Conservation (phyloP, 192 early-diverging fungal species). For the Backusella circina region DNA sequence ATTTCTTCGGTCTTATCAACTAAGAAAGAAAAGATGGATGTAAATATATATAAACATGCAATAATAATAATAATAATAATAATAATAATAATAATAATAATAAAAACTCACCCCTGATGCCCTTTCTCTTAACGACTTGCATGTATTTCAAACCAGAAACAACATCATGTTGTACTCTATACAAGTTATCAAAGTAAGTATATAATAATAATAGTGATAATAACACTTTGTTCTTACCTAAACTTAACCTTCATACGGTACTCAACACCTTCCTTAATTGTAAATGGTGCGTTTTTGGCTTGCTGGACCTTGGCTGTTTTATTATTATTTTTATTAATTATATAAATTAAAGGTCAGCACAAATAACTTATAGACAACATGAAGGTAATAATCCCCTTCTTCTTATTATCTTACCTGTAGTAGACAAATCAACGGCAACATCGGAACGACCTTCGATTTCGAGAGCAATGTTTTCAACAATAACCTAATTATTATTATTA, state of each 20-base stretch:
- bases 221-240: slow-evolving; percentile 34
- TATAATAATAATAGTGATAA: not conserved
- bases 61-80: not conserved
- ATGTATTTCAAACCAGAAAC: slow-evolving; percentile 94
- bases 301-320: slow-evolving; percentile 53
- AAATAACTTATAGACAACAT: not conserved
- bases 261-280: slow-evolving; percentile 95
- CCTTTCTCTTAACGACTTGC: slow-evolving; percentile 87
- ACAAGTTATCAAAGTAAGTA: not conserved
- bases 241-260: slow-evolving; percentile 93
- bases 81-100: not conserved
- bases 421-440: slow-evolving; percentile 75
- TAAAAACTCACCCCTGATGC: slow-evolving; percentile 52
- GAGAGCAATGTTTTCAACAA: slow-evolving; percentile 67
- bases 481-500: slow-evolving; percentile 50
- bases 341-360: slow-evolving; percentile 12
- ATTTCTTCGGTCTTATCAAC: slow-evolving; percentile 95
- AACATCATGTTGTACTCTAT: slow-evolving; percentile 88
- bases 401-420: slow-evolving; percentile 50
- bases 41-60: not conserved
- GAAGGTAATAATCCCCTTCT: not conserved
- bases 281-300: slow-evolving; percentile 71
- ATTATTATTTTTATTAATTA: not conserved
- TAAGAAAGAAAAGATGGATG: slow-evolving; percentile 9
- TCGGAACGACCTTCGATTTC: slow-evolving; percentile 73